Conservation (phyloP, 305 asterid species). For the Fraxinus latifolia region DNA sequence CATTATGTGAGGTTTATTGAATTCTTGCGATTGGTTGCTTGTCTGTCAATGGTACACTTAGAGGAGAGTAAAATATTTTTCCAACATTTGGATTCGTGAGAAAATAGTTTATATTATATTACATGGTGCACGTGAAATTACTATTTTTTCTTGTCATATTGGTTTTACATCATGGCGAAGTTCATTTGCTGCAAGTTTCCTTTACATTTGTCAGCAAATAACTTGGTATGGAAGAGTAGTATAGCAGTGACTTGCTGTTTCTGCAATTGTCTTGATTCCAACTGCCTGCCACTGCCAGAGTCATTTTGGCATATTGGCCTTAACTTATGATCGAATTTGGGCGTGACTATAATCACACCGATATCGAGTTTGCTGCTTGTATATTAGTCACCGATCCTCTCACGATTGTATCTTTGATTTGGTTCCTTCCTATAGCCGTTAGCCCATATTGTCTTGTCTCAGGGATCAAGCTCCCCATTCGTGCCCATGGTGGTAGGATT, state of each 20-base stretch:
- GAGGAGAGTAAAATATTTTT: not conserved
- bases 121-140: not conserved
- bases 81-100: not conserved
- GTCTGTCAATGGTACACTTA: not conserved
- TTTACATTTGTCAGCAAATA: not conserved
- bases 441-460: not conserved
- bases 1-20: not conserved
- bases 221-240: not conserved
- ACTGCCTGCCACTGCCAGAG: not conserved
- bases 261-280: conserved; percentile 31
- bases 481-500: not conserved
- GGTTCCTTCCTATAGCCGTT: not conserved
- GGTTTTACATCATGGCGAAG: not conserved
- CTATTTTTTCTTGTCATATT: not conserved
- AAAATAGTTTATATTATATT: not conserved
- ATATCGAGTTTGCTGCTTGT: not conserved
- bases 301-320: not conserved
- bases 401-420: not conserved
- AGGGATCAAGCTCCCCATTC: not conserved
- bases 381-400: not conserved
- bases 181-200: not conserved
- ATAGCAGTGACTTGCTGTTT: conserved; percentile 27
- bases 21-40: not conserved
- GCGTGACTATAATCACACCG: not conserved
- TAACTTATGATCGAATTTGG: not conserved